A percentile compares a stretch with the other conserved stretches of the same genome.
Conservation (phyloP, 2,329 filamentous ascomycete genomes). For the Colletotrichum nymphaeae region DNA sequence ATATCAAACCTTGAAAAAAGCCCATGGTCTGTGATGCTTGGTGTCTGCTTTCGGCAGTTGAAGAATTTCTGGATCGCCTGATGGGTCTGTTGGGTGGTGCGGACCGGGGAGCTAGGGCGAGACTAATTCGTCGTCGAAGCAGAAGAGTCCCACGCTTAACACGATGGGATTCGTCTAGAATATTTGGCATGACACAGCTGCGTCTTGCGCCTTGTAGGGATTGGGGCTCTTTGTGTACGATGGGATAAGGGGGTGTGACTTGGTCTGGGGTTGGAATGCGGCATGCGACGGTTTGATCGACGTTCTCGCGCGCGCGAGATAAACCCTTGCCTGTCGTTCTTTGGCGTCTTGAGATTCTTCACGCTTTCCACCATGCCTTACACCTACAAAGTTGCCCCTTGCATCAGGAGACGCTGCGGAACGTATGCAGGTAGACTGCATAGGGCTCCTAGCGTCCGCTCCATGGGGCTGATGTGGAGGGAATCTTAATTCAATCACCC, state of each 20-base stretch:
- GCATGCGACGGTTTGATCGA: conserved; percentile 19
- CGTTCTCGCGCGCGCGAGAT: conserved; percentile 4
- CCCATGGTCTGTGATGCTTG: background rate
- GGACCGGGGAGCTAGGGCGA: background rate
- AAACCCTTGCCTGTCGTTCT: conserved; percentile 1
- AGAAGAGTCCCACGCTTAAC: background rate
- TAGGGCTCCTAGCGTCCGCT: background rate
- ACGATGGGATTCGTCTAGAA: background rate
- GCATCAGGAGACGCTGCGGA: background rate
- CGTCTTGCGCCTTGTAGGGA: background rate
- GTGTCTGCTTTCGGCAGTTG: conserved; percentile 11
- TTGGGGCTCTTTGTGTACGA: background rate
- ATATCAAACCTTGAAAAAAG: conserved; percentile 3
- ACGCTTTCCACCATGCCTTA: background rate
- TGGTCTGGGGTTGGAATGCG: conserved; percentile 5
- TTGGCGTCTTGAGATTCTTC: background rate
- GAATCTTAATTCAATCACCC: background rate
- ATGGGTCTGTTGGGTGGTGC: background rate
- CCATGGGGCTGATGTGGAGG: background rate
- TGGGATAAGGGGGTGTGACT: background rate
- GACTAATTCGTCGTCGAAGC: background rate
- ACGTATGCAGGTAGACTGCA: background rate
- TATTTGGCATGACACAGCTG: background rate
- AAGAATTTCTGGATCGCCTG: background rate
- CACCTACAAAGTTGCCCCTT: background rate